A percentile compares a stretch with the other conserved stretches of the same genome.
phyloP scores from a whole-genome alignment of 805 yeast species.

The Brettanomyces custersianus region DNA sequence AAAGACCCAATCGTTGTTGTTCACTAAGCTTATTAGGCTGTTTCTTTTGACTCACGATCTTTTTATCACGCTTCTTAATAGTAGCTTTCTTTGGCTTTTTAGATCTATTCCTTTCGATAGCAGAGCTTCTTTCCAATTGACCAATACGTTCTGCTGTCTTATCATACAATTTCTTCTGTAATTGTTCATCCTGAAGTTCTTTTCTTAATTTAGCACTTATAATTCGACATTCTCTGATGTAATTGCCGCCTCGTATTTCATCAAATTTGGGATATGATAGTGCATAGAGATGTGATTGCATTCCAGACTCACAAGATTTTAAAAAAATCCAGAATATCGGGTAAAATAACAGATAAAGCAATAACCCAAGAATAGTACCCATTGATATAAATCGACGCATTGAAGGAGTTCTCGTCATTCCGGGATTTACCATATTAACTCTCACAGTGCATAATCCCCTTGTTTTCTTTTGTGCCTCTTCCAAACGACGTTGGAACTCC shows the following conservation, averaged over 20 bases:
- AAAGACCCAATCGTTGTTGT: conserved; percentile 12
- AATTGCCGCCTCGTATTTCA: conserved; percentile 53
- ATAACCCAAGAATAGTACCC: conserved; percentile 55
- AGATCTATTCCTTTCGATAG: conserved; percentile 46
- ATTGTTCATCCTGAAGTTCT: conserved; percentile 51
- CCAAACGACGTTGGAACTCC: conserved; percentile 64
- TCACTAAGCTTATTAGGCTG: neutral
- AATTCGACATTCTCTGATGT: conserved; percentile 66
- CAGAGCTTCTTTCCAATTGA: conserved; percentile 60
- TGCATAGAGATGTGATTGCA: conserved; percentile 66
- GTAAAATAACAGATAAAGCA: conserved; percentile 58
- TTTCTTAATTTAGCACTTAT: conserved; percentile 41
- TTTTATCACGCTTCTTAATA: conserved; percentile 1
- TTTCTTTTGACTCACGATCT: neutral
- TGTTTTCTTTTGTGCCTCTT: conserved; percentile 56
- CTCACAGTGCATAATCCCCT: conserved; percentile 61
- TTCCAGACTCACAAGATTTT: conserved; percentile 70
- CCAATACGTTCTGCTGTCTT: conserved; percentile 51
- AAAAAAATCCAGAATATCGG: conserved; percentile 80
- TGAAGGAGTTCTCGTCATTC: conserved; percentile 81
- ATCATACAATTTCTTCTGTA: conserved; percentile 54
- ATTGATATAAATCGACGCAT: conserved; percentile 69
- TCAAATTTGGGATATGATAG: conserved; percentile 63
- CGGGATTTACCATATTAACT: conserved; percentile 80
- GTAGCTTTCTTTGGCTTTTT: conserved; percentile 4